Conservation (phyloP, 495 filamentous ascomycete species). For the Lasiosphaeriaceae sp. region DNA sequence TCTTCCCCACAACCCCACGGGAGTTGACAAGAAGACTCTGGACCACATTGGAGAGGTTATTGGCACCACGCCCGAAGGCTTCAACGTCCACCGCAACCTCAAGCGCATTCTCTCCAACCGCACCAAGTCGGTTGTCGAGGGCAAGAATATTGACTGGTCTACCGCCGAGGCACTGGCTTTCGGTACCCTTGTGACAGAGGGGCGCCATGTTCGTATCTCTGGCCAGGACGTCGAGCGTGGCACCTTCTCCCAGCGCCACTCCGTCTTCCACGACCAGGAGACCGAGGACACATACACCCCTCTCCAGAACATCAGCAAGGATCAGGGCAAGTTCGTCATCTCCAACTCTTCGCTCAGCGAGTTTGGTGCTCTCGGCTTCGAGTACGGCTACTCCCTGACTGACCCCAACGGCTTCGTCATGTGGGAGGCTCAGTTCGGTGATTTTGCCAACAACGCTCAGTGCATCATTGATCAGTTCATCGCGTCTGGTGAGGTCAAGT, state of each 20-base stretch:
- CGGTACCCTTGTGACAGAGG: constrained; percentile 83
- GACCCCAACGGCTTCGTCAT: constrained; percentile 96
- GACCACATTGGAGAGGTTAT: constrained; percentile 77
- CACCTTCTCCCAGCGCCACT: constrained; percentile 97
- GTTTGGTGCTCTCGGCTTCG: constrained; percentile 92
- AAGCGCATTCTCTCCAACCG: constrained; percentile 91
- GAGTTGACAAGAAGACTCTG: constrained; percentile 63
- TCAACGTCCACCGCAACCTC: constrained; percentile 86
- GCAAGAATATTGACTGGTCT: constrained; percentile 94
- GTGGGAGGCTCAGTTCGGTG: constrained; percentile 99
- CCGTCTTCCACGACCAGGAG: constrained; percentile 96
- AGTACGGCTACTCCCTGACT: constrained; percentile 96
- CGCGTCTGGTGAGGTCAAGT: constrained; percentile 95
- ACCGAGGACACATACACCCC: constrained; percentile 89
- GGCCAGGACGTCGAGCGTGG: constrained; percentile 99
- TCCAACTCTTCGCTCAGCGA: constrained; percentile 96
- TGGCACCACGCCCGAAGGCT: constrained; percentile 72
- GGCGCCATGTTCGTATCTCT: constrained; percentile 93
- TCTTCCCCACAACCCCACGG: constrained; percentile 86
- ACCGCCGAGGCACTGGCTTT: constrained; percentile 97
- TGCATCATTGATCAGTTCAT: constrained; percentile 99
- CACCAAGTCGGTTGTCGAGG: constrained; percentile 88
- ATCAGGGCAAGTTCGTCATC: constrained; percentile 93
- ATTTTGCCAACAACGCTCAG: constrained; percentile 99
- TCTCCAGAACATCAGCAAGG: constrained; percentile 78